phyloP scores from a whole-genome alignment of 306 rosid species.

The Casuarina cunninghamiana region DNA sequence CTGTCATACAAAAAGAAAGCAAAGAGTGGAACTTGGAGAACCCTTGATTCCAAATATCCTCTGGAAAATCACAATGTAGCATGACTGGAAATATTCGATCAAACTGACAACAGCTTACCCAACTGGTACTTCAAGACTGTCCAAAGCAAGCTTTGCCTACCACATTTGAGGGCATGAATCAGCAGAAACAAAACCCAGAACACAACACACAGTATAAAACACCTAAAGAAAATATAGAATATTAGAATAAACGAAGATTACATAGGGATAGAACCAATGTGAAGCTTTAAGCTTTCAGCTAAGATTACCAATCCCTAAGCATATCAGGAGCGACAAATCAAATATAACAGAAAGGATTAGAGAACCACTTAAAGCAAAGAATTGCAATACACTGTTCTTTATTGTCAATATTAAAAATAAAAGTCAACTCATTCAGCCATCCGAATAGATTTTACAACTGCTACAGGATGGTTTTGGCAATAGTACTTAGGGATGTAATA shows the following conservation, averaged over 20 bases:
- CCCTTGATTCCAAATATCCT: background rate
- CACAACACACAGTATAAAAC: background rate
- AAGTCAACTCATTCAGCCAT: too few species aligned
- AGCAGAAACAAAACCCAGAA: conserved; percentile 9
- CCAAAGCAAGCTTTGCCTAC: conserved; percentile 72
- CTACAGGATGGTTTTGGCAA: too few species aligned
- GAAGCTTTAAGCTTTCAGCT: background rate
- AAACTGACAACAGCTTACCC: conserved; percentile 49
- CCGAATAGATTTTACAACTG: too few species aligned
- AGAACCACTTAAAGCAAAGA: background rate
- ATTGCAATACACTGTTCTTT: background rate
- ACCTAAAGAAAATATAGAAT: background rate
- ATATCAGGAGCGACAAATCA: background rate
- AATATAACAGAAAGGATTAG: background rate
- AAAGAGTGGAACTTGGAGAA: background rate
- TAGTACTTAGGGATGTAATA: too few species aligned
- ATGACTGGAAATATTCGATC: background rate
- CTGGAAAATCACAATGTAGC: background rate
- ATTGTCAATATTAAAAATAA: too few species aligned
- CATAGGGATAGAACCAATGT: background rate
- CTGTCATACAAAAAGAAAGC: background rate
- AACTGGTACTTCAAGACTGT: conserved; percentile 84
- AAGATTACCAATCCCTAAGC: background rate
- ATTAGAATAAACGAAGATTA: background rate
- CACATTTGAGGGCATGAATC: conserved; percentile 15